A percentile compares a stretch with the other conserved stretches of the same genome.
Evolutionary conservation across 1,284 basidiomycete species (phyloP).

Genomic region (Papiliotrema laurentii): DNA sequence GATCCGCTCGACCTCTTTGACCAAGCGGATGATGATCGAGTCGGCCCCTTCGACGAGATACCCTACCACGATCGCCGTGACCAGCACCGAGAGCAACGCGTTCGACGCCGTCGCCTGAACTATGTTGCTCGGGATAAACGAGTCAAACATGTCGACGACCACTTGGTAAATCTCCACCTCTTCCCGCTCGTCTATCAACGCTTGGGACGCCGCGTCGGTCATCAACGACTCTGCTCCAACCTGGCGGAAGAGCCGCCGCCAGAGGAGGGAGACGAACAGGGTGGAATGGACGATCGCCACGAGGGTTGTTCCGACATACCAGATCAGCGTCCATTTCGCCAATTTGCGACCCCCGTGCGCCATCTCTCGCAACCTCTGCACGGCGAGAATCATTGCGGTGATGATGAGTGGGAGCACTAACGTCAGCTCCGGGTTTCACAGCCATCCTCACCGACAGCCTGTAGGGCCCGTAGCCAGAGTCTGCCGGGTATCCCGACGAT

Average conservation of each 20-base stretch:
- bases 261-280: background rate
- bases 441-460: slow-evolving; percentile 4
- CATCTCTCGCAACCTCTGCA: slow-evolving; percentile 1
- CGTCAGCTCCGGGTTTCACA: background rate
- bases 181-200: slow-evolving; percentile 83
- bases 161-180: slow-evolving; percentile 72
- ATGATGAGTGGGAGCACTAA: slow-evolving; percentile 3
- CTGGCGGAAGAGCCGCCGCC: background rate
- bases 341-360: background rate
- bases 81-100: background rate
- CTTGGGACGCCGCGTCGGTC: slow-evolving; percentile 75
- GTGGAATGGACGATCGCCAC: slow-evolving; percentile 2
- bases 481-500: slow-evolving; percentile 1
- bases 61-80: background rate
- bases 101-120: background rate
- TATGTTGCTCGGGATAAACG: slow-evolving; percentile 4
- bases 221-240: slow-evolving; percentile 57
- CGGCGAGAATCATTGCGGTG: slow-evolving; percentile 2
- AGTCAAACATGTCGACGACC: slow-evolving; percentile 4
- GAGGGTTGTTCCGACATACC: slow-evolving; percentile 1
- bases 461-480: slow-evolving; percentile 2
- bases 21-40: background rate
- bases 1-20: slow-evolving; percentile 1
- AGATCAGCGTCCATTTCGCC: background rate
- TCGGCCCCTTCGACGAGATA: slow-evolving; percentile 1